These are phyloP conservation scores for Protoeuglena noctilucae DNA, from an alignment of 139 green algal species.

Conservation along the genomic window DNA sequence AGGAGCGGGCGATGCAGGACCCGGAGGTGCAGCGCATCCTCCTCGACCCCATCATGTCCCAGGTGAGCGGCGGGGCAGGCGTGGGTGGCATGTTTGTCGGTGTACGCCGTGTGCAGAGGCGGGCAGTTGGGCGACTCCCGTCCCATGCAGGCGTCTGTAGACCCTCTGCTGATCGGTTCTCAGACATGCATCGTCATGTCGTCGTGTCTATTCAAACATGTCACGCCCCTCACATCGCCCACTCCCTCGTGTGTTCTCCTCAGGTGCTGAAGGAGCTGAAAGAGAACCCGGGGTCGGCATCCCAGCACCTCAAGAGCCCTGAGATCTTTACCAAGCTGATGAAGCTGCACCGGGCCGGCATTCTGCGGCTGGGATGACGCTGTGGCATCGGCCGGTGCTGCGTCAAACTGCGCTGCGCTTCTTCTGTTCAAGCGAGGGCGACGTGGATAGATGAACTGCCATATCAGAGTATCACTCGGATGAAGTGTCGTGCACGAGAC, in stretches of 20 bases:
- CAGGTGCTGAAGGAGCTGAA: slow-evolving; percentile 79
- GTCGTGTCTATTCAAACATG: slow-evolving; percentile 7
- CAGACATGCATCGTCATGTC: background rate
- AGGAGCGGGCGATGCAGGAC: slow-evolving; percentile 64
- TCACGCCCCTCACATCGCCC: background rate
- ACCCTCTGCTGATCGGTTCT: background rate
- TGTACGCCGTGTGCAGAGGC: too few species aligned
- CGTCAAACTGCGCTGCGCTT: too few species aligned
- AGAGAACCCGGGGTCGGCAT: slow-evolving; percentile 61
- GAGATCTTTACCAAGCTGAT: slow-evolving; percentile 82
- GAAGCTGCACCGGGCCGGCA: slow-evolving; percentile 86
- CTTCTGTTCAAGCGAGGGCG: too few species aligned
- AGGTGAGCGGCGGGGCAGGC: slow-evolving; percentile 15
- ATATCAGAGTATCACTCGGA: too few species aligned
- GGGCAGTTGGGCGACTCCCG: background rate
- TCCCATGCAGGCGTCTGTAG: background rate
- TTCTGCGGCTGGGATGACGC: slow-evolving; percentile 67
- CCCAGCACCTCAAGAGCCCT: slow-evolving; percentile 67
- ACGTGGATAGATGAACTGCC: too few species aligned
- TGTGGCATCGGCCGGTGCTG: too few species aligned
- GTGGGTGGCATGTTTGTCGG: background rate
- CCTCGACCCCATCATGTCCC: slow-evolving; percentile 81
- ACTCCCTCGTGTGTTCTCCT: background rate
- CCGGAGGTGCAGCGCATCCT: slow-evolving; percentile 90
- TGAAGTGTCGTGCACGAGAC: too few species aligned